These are phyloP conservation scores for Coccomyxa subellipsoidea DNA, from an alignment of 163 green algal genomes.

Conservation along the genomic window DNA sequence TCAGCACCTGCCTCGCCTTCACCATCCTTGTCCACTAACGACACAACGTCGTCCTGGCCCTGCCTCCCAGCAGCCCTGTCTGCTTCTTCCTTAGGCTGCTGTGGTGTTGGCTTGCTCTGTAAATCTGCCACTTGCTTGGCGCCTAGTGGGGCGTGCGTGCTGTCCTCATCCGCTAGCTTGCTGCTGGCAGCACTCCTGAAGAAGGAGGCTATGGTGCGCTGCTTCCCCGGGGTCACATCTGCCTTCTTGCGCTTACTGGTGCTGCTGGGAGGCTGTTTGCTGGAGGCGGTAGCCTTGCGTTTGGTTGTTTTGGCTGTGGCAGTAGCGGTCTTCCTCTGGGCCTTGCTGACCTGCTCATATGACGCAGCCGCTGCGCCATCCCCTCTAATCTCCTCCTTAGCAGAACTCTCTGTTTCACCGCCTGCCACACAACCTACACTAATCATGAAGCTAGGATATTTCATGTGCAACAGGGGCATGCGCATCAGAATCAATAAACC, in stretches of 20 bases:
- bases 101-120: neutral
- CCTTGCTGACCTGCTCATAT: neutral
- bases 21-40: neutral
- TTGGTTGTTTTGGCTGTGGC: neutral
- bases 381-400: neutral
- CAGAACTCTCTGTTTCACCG: neutral
- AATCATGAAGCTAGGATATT: no score
- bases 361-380: neutral
- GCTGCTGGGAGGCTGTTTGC: neutral
- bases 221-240: neutral
- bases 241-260: neutral
- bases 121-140: neutral
- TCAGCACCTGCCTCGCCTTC: neutral
- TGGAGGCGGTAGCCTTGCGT: neutral
- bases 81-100: neutral
- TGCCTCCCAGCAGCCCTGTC: neutral
- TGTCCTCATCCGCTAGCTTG: neutral
- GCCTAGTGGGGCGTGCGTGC: neutral
- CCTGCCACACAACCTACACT: no score
- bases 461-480: neutral
- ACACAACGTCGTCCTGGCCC: neutral
- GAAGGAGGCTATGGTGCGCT: conserved; percentile 2
- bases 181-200: neutral
- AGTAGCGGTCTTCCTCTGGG: neutral
- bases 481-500: no score